These are phyloP conservation scores for Orbilia ellipsospora DNA, from an alignment of 2,329 filamentous ascomycete genomes.

Conservation along the genomic window DNA sequence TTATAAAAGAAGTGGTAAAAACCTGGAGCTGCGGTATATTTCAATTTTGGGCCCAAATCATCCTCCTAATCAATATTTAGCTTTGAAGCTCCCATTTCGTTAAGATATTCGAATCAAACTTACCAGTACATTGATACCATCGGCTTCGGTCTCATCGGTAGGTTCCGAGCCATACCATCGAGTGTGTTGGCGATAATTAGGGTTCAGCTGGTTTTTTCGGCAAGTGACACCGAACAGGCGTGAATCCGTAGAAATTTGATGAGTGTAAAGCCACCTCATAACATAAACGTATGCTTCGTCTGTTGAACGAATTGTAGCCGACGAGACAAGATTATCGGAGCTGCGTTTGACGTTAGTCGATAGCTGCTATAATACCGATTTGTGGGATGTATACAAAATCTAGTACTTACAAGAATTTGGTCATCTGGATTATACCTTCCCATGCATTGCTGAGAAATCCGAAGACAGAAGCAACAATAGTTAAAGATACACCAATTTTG, in stretches of 20 bases:
- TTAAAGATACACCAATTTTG: constrained; percentile 51
- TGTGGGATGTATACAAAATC: background rate
- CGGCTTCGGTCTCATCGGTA: constrained; percentile 14
- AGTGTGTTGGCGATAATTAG: constrained; percentile 39
- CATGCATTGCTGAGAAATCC: constrained; percentile 51
- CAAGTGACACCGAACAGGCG: constrained; percentile 59
- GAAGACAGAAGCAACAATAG: constrained; percentile 48
- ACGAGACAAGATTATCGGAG: constrained; percentile 59
- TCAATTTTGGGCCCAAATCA: constrained; percentile 54
- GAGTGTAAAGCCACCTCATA: constrained; percentile 58
- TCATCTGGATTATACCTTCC: constrained; percentile 50
- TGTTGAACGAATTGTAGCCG: constrained; percentile 59
- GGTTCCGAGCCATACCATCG: constrained; percentile 41
- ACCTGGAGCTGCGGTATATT: constrained; percentile 56
- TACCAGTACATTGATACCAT: constrained; percentile 18
- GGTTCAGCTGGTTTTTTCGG: constrained; percentile 50
- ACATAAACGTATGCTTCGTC: constrained; percentile 59
- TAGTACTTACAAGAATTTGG: constrained; percentile 43
- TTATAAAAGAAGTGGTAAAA: constrained; percentile 56
- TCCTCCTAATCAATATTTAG: constrained; percentile 29
- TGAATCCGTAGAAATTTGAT: constrained; percentile 59
- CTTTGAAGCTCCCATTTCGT: no score
- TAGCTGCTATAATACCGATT: background rate
- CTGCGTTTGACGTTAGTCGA: constrained; percentile 13
- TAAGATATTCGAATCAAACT: background rate